phyloP scores from a whole-genome alignment of 805 yeast species.

The Metschnikowia anglica region DNA sequence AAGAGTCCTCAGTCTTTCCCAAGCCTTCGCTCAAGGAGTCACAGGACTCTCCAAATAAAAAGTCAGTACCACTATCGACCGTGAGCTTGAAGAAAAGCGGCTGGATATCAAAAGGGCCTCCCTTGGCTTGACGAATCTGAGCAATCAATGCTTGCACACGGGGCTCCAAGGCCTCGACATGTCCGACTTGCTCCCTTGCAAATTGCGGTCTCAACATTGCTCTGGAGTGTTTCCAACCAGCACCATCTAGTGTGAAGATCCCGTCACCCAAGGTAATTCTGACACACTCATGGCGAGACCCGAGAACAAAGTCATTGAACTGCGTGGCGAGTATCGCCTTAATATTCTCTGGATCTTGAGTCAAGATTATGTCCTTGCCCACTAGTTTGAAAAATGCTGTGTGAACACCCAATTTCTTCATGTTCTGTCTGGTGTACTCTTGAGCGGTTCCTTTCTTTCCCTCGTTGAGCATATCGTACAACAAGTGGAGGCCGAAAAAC shows the following conservation, averaged over 20 bases:
- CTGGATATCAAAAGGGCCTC: conserved; percentile 17
- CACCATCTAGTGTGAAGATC: conserved; percentile 29
- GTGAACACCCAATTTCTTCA: conserved; percentile 4
- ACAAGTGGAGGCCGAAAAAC: conserved; percentile 14
- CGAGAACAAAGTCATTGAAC: conserved; percentile 27
- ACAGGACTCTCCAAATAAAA: conserved; percentile 21
- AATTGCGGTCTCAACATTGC: conserved; percentile 32
- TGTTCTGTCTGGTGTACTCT: conserved; percentile 12
- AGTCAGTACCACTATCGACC: conserved; percentile 21
- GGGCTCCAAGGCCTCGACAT: conserved; percentile 27
- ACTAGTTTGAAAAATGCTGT: conserved; percentile 13
- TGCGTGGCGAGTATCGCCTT: conserved; percentile 31
- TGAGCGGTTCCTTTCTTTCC: conserved; percentile 12
- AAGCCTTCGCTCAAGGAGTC: conserved; percentile 18
- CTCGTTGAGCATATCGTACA: conserved; percentile 7
- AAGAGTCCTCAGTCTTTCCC: background rate
- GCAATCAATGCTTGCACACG: conserved; percentile 21
- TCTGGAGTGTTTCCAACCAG: conserved; percentile 30
- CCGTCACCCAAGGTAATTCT: conserved; percentile 28
- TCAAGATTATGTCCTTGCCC: conserved; percentile 12
- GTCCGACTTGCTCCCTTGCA: conserved; percentile 29
- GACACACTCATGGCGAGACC: conserved; percentile 24
- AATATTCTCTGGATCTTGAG: conserved; percentile 26
- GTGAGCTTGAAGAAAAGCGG: conserved; percentile 20
- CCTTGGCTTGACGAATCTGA: conserved; percentile 16